These are phyloP conservation scores for Epichloe typhina DNA, from an alignment of 2,329 filamentous ascomycete species.

Conservation along the genomic window DNA sequence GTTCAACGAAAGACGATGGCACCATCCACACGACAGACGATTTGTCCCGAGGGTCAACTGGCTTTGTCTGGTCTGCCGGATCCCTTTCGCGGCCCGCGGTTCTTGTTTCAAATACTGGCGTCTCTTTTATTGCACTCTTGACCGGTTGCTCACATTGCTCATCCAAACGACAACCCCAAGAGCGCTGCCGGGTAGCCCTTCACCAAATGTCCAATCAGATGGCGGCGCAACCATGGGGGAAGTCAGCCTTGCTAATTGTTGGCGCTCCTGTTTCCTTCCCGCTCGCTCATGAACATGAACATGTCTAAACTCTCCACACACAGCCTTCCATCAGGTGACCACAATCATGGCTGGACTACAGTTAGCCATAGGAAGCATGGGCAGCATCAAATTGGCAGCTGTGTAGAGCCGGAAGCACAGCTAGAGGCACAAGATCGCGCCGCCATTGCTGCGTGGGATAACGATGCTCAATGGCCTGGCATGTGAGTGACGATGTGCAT, in stretches of 20 bases:
- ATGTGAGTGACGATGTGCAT: slow-evolving; percentile 14
- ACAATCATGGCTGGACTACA: slow-evolving; percentile 19
- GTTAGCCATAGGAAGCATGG: slow-evolving; percentile 15
- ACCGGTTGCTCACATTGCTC: too few relatives aligned
- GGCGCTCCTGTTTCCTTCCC: not conserved
- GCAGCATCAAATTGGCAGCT: slow-evolving; percentile 8
- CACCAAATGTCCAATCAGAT: not conserved
- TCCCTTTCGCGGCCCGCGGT: too few relatives aligned
- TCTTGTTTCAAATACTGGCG: too few relatives aligned
- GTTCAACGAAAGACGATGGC: too few relatives aligned
- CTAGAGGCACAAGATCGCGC: slow-evolving; percentile 17
- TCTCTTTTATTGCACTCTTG: too few relatives aligned
- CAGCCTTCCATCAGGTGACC: slow-evolving; percentile 10
- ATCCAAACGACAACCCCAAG: too few relatives aligned
- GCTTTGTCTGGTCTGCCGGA: not conserved
- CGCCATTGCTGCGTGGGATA: slow-evolving; percentile 19
- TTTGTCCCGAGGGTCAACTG: not conserved
- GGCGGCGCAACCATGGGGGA: not conserved
- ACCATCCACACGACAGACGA: too few relatives aligned
- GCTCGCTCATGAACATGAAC: not conserved
- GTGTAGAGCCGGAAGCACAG: slow-evolving; percentile 15
- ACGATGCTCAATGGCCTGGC: slow-evolving; percentile 21
- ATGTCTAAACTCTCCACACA: not conserved
- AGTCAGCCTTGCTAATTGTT: not conserved
- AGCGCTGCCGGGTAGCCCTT: not conserved